Evolutionary conservation across 371 early-diverging fungal genomes (phyloP).

Genomic region (Paraphysoderma sedebokerense): DNA sequence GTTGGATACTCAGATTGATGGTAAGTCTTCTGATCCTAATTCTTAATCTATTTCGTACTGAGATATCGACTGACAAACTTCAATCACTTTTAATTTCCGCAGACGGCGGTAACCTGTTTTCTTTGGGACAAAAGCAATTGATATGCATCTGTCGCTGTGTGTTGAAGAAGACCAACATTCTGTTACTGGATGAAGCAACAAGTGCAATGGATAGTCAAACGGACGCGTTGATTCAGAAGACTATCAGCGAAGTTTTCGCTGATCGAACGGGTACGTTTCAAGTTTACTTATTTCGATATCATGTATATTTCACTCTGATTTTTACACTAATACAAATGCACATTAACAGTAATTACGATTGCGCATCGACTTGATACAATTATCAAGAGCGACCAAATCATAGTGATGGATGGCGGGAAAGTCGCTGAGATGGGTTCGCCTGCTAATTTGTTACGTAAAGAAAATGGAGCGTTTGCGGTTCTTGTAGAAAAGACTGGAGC

Average conservation of each 20-base stretch:
- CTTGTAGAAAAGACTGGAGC: too few species aligned
- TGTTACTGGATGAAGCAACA: constrained; percentile 83
- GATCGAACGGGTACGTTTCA: constrained; percentile 75
- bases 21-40: neutral
- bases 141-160: constrained; percentile 75
- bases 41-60: too few species aligned
- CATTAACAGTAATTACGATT: neutral
- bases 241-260: constrained; percentile 71
- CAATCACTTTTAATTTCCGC: constrained; percentile 1
- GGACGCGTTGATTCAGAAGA: constrained; percentile 65
- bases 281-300: too few species aligned
- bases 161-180: constrained; percentile 44
- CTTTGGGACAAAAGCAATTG: constrained; percentile 72
- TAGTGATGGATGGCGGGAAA: constrained; percentile 3
- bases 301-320: neutral
- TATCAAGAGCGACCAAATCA: constrained; percentile 25
- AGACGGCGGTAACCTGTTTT: constrained; percentile 28
- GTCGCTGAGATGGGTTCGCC: neutral
- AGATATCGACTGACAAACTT: too few species aligned
- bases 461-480: too few species aligned
- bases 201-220: constrained; percentile 60
- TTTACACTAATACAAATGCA: neutral
- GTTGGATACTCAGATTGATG: constrained; percentile 19
- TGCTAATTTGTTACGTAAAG: neutral
- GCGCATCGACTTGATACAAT: neutral